Conservation (phyloP, 148 eudicot species). For the Silene uniflora region DNA sequence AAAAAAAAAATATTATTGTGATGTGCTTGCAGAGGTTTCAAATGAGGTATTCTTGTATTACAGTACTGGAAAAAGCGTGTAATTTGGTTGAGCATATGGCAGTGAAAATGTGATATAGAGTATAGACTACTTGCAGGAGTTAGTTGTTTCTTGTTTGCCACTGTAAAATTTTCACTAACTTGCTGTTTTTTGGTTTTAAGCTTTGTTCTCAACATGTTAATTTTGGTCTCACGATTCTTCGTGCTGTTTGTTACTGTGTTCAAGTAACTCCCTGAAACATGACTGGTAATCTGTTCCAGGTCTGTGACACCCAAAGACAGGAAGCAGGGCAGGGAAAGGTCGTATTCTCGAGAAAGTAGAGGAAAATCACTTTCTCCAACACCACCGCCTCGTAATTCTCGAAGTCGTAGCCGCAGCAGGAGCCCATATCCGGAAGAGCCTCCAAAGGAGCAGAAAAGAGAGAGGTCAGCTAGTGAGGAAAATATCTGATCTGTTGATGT, state of each 20-base stretch:
- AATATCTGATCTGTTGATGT: background rate
- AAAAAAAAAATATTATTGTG: too few species aligned
- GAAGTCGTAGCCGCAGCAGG: constrained; percentile 31
- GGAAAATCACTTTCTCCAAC: constrained; percentile 42
- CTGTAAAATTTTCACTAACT: too few species aligned
- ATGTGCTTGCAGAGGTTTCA: too few species aligned
- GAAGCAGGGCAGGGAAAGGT: constrained; percentile 62
- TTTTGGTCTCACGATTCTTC: constrained; percentile 2
- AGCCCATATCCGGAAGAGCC: background rate
- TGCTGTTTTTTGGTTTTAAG: too few species aligned
- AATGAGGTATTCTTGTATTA: too few species aligned
- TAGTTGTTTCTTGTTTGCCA: too few species aligned
- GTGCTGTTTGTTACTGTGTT: too few species aligned
- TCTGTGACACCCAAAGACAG: constrained; percentile 66
- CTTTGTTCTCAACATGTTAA: background rate
- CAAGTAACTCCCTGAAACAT: background rate
- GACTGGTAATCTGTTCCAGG: constrained; percentile 37
- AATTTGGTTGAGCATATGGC: too few species aligned
- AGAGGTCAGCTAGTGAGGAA: background rate
- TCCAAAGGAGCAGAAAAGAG: background rate
- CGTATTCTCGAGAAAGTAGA: constrained; percentile 42
- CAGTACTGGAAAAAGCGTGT: too few species aligned
- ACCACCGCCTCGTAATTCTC: constrained; percentile 35
- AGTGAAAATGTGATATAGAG: too few species aligned
- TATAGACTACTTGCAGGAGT: too few species aligned